phyloP scores from a whole-genome alignment of 2,329 filamentous ascomycete species.

The Fusarium compactum region DNA sequence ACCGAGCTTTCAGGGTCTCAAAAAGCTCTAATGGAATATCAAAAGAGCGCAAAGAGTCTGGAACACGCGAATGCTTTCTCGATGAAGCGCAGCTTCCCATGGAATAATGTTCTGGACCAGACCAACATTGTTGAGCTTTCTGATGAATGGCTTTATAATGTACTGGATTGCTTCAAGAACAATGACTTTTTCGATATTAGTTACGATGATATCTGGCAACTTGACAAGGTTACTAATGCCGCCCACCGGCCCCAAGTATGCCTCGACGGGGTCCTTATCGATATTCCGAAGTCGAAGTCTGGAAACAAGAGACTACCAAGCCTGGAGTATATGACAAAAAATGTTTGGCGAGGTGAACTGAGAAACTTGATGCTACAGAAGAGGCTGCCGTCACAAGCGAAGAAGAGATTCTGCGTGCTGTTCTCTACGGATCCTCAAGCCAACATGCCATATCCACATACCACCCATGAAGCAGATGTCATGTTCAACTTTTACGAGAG shows the following conservation, averaged over 20 bases:
- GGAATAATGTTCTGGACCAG: neutral
- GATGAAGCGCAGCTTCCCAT: neutral
- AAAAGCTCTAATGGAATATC: neutral
- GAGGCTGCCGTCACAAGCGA: accelerated
- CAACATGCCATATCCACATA: neutral
- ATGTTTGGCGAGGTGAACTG: neutral
- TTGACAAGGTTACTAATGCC: no score
- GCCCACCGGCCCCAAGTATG: no score
- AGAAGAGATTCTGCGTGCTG: neutral
- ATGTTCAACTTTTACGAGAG: accelerated
- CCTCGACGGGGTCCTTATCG: neutral
- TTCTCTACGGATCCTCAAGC: accelerated
- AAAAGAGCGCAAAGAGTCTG: neutral
- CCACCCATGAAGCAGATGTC: accelerated
- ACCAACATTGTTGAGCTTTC: slow-evolving; percentile 2
- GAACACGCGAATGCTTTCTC: accelerated
- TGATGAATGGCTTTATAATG: slow-evolving; percentile 8
- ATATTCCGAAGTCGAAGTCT: neutral
- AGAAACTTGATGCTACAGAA: neutral
- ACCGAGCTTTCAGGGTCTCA: no score
- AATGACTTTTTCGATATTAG: neutral
- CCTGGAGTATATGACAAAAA: neutral
- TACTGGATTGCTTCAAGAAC: neutral
- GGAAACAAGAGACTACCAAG: neutral
- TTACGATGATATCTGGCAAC: no score